Conservation (phyloP, 768 basidiomycete species). For the Paxillus involutus region DNA sequence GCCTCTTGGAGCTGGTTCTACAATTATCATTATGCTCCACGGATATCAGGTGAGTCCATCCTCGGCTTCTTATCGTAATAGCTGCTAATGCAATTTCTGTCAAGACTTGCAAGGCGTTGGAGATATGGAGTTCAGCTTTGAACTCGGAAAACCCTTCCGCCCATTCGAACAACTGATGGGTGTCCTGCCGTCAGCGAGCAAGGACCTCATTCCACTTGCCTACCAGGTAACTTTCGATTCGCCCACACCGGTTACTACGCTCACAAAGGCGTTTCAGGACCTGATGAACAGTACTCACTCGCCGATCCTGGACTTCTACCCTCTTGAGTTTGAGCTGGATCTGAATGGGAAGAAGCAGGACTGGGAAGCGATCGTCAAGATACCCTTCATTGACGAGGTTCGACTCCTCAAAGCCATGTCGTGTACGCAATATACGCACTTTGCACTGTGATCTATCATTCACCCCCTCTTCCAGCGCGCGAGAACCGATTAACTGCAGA, state of each 20-base stretch:
- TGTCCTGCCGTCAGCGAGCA: constrained; percentile 89
- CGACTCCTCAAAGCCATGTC: constrained; percentile 82
- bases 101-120: constrained; percentile 63
- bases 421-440: constrained; percentile 36
- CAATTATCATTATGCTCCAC: constrained; percentile 95
- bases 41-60: constrained; percentile 77
- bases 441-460: neutral
- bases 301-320: constrained; percentile 93
- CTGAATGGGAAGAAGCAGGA: constrained; percentile 98
- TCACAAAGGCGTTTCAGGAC: constrained; percentile 50
- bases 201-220: constrained; percentile 82
- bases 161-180: constrained; percentile 99
- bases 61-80: neutral
- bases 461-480: constrained; percentile 47
- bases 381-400: constrained; percentile 90
- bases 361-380: constrained; percentile 99
- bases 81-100: constrained; percentile 1
- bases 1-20: constrained; percentile 99
- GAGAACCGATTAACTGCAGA: constrained; percentile 76
- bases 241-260: neutral
- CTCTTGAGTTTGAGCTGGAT: constrained; percentile 86
- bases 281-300: constrained; percentile 86
- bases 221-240: constrained; percentile 58
- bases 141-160: constrained; percentile 84
- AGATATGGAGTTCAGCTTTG: constrained; percentile 82